Conservation (phyloP, 305 asterid genomes). For the Solanum chacoense region DNA sequence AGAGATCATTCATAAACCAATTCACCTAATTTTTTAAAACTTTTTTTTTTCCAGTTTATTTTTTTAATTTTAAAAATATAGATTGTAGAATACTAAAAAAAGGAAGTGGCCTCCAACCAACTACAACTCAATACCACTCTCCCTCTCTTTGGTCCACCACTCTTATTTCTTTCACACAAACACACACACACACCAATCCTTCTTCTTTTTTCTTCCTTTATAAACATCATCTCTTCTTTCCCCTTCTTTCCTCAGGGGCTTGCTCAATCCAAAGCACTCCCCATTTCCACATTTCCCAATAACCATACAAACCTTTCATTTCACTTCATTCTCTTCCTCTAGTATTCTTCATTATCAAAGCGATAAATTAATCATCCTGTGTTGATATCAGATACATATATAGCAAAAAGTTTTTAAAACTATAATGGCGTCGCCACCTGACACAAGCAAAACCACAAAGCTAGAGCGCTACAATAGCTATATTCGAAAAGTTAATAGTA, state of each 20-base stretch:
- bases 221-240: slow-evolving; percentile 8
- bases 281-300: neutral
- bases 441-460: slow-evolving; percentile 55
- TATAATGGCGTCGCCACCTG: slow-evolving; percentile 34
- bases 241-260: slow-evolving; percentile 22
- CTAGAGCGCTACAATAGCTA: slow-evolving; percentile 78
- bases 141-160: slow-evolving; percentile 13
- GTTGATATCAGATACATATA: neutral
- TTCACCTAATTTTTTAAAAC: neutral
- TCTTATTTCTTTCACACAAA: neutral
- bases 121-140: slow-evolving; percentile 6
- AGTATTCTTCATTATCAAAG: too few relatives aligned
- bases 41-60: too few relatives aligned
- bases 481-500: slow-evolving; percentile 68
- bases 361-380: too few relatives aligned
- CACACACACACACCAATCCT: too few relatives aligned
- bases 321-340: too few relatives aligned
- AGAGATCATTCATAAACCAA: neutral
- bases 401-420: neutral
- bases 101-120: slow-evolving; percentile 39
- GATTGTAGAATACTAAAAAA: slow-evolving; percentile 3
- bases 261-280: slow-evolving; percentile 1
- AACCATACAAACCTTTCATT: too few relatives aligned
- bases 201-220: slow-evolving; percentile 24
- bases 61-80: too few relatives aligned